Evolutionary conservation across 1,284 basidiomycete species (phyloP), one percentile per base, ranked within the genome.

Genomic region (Termitomyces sp.): DNA sequence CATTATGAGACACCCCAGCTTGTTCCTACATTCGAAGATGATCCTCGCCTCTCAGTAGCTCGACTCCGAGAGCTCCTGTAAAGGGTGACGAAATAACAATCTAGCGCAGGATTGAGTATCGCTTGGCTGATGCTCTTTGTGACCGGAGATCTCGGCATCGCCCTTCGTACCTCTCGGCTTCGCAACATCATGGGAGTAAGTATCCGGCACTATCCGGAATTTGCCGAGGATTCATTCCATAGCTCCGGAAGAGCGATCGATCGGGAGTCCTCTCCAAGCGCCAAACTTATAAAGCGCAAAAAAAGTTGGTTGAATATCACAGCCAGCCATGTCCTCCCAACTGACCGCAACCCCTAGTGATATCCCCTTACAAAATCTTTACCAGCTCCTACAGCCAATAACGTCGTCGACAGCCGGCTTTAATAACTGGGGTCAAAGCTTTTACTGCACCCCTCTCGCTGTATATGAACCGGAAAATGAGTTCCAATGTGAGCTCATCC

Each of bases 381-480:
- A 78, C 58, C 65, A 67, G 41, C 72, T 76, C 16, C 75, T 87
- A 41, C 64, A 70, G 37, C 75, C 79, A 35, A 72, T 84, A 53
- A 80, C 79, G 38, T 71, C 72, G 19, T 63, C 74, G 24, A 63
- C 67, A 14, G 65, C 79, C 13, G 66, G 61, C 24, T 91, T 90
- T 71, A 70, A 70, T 7, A 91, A 90, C 71, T 91, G 88, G 88
- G 86, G 79, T 3, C 72, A 66, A 53, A 86, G 83, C 8, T 91
- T 80, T 66, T 66, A 71, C 21, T 91, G 86, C 63, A 65, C 66
- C 1, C 88, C 89, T 19, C 72, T 77, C 40, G 73, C 79, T 26
- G 78, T 94, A 31, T 97, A 96, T 66, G 80, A 83, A 57, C 96
- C 97, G 0, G 77, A 79, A 52, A 81, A 77, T 30, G 81, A 85